These are phyloP conservation scores for Penicillium thymicola DNA, from an alignment of 2,329 filamentous ascomycete species.

Conservation along the genomic window DNA sequence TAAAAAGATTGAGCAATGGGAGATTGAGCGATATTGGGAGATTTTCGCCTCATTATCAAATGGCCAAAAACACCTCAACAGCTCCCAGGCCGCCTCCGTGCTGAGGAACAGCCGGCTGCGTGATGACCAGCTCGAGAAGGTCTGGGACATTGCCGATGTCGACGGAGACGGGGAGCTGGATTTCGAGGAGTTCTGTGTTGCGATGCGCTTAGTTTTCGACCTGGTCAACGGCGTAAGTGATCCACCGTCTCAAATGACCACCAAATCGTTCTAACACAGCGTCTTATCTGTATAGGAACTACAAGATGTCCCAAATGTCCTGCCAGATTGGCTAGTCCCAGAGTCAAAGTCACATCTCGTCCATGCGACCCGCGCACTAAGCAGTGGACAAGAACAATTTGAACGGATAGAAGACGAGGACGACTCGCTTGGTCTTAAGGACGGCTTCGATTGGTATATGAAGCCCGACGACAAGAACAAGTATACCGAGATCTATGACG, in stretches of 20 bases:
- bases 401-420: constrained; percentile 76
- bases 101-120: constrained; percentile 70
- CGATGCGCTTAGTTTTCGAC: constrained; percentile 97
- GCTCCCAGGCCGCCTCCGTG: constrained; percentile 66
- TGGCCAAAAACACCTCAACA: constrained; percentile 64
- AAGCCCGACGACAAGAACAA: constrained; percentile 83
- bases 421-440: constrained; percentile 79
- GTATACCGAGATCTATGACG: constrained; percentile 96
- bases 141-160: constrained; percentile 97
- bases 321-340: constrained; percentile 96
- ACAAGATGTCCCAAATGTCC: constrained; percentile 73
- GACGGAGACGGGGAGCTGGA: constrained; percentile 96
- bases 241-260: background rate
- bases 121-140: constrained; percentile 85
- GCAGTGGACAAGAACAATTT: constrained; percentile 75
- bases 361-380: constrained; percentile 75
- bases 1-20: constrained; percentile 65
- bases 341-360: constrained; percentile 92
- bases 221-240: constrained; percentile 81
- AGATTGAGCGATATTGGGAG: constrained; percentile 77
- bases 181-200: constrained; percentile 99
- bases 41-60: constrained; percentile 68
- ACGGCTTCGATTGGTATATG: constrained; percentile 99
- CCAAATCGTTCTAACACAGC: constrained; percentile 6
- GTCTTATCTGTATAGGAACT: constrained; percentile 63